These are phyloP conservation scores for Plasmodium coatneyi DNA, from an alignment of 169 alveolate species.

Conservation along the genomic window DNA sequence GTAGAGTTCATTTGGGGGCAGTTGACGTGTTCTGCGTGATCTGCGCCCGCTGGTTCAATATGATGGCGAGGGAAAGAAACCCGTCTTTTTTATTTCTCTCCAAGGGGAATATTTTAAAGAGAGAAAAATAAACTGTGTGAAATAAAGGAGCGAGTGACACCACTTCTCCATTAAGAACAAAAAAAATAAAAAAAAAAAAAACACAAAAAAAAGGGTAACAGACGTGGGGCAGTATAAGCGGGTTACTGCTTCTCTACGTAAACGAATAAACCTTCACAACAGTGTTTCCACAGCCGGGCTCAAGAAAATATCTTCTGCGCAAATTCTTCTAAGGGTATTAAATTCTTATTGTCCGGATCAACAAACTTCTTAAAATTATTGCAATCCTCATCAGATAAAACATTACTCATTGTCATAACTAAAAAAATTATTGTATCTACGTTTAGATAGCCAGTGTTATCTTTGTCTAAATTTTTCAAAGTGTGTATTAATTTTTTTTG, in stretches of 20 bases:
- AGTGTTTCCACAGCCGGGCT: neutral
- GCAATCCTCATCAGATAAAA: slow-evolving; percentile 34
- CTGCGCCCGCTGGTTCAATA: neutral
- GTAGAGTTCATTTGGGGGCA: neutral
- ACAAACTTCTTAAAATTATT: slow-evolving; percentile 38
- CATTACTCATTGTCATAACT: slow-evolving; percentile 56
- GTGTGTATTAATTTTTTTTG: slow-evolving; percentile 12
- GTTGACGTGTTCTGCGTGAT: neutral
- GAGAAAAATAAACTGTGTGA: neutral
- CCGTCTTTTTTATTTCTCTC: neutral
- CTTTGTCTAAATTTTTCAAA: slow-evolving; percentile 52
- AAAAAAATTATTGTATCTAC: slow-evolving; percentile 17
- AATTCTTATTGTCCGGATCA: slow-evolving; percentile 26
- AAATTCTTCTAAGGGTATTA: slow-evolving; percentile 31
- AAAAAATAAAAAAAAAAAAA: neutral
- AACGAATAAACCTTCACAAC: neutral
- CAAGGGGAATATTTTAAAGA: neutral
- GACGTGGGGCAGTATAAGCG: neutral
- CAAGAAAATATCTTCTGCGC: slow-evolving; percentile 38
- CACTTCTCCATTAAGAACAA: neutral
- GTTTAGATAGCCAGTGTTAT: slow-evolving; percentile 7
- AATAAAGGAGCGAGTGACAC: neutral
- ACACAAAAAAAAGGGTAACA: neutral
- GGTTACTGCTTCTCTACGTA: neutral
- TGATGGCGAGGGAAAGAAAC: neutral